Conservation (phyloP, 73 alveolate species). For the Paraurostyla sp. region DNA sequence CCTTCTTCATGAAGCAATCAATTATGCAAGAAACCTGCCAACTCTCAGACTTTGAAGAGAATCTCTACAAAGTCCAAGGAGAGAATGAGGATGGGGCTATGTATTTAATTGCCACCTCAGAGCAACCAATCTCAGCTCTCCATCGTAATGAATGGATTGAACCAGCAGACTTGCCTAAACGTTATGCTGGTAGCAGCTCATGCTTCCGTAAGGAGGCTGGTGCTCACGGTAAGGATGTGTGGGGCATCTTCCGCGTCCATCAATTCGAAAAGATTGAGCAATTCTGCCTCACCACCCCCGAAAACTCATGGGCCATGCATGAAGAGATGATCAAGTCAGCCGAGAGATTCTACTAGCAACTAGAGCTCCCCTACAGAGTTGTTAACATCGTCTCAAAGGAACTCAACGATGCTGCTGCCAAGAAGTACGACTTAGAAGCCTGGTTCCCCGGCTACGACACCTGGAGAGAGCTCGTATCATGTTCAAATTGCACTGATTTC, state of each 20-base stretch:
- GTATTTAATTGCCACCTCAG: conserved; percentile 99
- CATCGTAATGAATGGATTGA: conserved; percentile 97
- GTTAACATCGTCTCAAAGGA: conserved; percentile 98
- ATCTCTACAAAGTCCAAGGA: conserved; percentile 96
- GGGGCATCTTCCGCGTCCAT: conserved; percentile 99
- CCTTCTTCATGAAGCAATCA: conserved; percentile 99
- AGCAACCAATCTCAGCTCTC: conserved; percentile 98
- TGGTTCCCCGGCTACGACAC: conserved; percentile 99
- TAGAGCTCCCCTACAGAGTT: conserved; percentile 97
- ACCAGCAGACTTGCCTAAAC: conserved; percentile 90
- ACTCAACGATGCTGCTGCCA: conserved; percentile 99
- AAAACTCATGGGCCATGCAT: conserved; percentile 93
- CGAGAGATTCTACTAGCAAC: conserved; percentile 94
- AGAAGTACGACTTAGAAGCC: conserved; percentile 99
- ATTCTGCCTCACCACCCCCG: conserved; percentile 96
- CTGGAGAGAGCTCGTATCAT: conserved; percentile 97
- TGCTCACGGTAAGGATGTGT: conserved; percentile 99
- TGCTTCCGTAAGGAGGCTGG: conserved; percentile 99
- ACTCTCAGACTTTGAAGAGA: conserved; percentile 98
- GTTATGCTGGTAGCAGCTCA: conserved; percentile 96
- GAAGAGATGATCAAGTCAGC: conserved; percentile 95
- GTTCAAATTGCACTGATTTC: conserved; percentile 99
- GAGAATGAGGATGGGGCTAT: conserved; percentile 84
- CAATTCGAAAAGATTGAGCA: conserved; percentile 99
- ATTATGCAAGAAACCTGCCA: conserved; percentile 98